Evolutionary conservation across 1,139 yeast species (phyloP), one percentile per base, ranked within the genome.

Genomic region (Lodderomyces jiufengensis): DNA sequence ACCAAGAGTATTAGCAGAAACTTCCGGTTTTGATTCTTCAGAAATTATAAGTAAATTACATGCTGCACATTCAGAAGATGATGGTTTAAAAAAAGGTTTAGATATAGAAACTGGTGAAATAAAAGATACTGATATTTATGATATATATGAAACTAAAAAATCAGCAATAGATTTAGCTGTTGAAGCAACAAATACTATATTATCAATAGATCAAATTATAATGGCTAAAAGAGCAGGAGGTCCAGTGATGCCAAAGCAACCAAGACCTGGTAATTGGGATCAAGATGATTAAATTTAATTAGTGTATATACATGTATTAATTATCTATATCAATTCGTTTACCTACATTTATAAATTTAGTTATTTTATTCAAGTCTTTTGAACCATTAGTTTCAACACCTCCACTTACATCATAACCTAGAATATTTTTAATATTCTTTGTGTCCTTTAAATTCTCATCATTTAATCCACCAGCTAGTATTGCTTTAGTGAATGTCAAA

Each of bases 161-260:
- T 83, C 86, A 43, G 98, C 97, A 35, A 84, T 92, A 49, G 79
- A 82, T 49, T 82, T 92, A 47, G 98, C 98, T 10, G 90, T 96
- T 5, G 97, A 92, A 49, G 97, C 97, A 33, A 95, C 96, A 15
- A 77, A 76, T 48, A 92, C 98, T 3, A 86, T 92, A 37, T 73
- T 92, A 46, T 81, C 95, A 16, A 90, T 88, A 32, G 95, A 86
- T 60, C 95, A 84, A 67, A 86, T 86, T 53, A 85, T 85, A 55
- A 87, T 86, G 86, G 95, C 95, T 33, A 86, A 86, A 74, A 78
- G 95, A 55, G 95, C 96, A 2, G 98, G 98, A 48, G 98, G 98
- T 20, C 98, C 98, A 31, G 84, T 73, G 32, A 80, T 88, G 74
- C 96, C 97, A 36, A 74, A 80, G 50, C 95, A 85, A 56, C 84